A percentile compares a stretch with the other conserved stretches of the same genome.
These are phyloP conservation scores for Sparassis latifolia DNA, from an alignment of 1,284 basidiomycete species.

Conservation along the genomic window DNA sequence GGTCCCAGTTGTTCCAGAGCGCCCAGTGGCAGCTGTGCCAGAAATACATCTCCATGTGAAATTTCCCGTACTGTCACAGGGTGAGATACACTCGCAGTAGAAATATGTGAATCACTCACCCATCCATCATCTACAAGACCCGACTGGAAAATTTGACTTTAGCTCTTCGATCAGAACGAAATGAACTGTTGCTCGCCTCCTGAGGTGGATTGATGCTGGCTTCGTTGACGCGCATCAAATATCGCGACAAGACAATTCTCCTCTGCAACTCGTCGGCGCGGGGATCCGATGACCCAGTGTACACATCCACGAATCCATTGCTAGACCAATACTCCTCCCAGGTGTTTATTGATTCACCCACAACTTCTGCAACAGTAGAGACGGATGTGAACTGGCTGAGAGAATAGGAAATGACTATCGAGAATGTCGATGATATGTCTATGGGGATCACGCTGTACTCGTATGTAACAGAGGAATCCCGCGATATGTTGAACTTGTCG, in stretches of 20 bases:
- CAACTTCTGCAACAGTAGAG: slow-evolving; percentile 21
- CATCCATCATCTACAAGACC: slow-evolving; percentile 55
- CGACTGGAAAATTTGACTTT: slow-evolving; percentile 28
- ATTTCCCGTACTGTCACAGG: slow-evolving; percentile 38
- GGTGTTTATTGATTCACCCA: slow-evolving; percentile 28
- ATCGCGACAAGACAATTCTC: slow-evolving; percentile 49
- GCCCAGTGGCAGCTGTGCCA: slow-evolving; percentile 59
- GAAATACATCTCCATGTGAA: slow-evolving; percentile 59
- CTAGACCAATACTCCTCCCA: slow-evolving; percentile 46
- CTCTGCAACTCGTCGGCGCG: slow-evolving; percentile 51
- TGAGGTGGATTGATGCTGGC: slow-evolving; percentile 52
- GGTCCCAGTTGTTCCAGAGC: slow-evolving; percentile 53
- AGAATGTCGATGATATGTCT: slow-evolving; percentile 20
- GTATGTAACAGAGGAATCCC: slow-evolving; percentile 36
- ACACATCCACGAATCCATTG: slow-evolving; percentile 47
- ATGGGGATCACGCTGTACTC: slow-evolving; percentile 35
- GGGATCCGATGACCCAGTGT: slow-evolving; percentile 41
- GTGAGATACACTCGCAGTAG: slow-evolving; percentile 2
- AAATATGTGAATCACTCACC: slow-evolving; percentile 29
- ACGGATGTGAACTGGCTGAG: slow-evolving; percentile 12
- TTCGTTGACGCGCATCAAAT: slow-evolving; percentile 53
- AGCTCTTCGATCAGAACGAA: background rate
- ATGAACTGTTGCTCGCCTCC: slow-evolving; percentile 33
- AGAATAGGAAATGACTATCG: slow-evolving; percentile 30
- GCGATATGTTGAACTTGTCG: slow-evolving; percentile 33